Conservation (phyloP, 331 rosid genomes). For the Acacia concinna region DNA sequence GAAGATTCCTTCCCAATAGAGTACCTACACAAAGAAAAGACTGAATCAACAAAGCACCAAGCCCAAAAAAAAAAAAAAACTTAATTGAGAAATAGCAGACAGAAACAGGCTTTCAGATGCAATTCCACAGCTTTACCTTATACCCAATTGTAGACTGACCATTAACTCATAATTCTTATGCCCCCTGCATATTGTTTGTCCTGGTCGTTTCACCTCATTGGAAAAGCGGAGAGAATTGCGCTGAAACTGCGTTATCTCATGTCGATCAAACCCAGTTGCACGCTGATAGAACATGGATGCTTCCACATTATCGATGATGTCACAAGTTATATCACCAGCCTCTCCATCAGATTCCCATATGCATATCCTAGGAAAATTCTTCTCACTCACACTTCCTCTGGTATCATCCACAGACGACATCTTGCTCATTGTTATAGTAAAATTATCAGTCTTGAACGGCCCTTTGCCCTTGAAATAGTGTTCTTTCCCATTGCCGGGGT, state of each 20-base stretch:
- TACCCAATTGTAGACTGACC: constrained; percentile 86
- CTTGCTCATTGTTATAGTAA: constrained; percentile 60
- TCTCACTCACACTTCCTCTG: constrained; percentile 53
- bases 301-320: constrained; percentile 74
- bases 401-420: constrained; percentile 56
- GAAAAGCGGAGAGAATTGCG: constrained; percentile 54
- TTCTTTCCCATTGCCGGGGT: constrained; percentile 50
- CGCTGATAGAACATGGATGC: constrained; percentile 64
- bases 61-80: not conserved
- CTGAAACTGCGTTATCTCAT: constrained; percentile 45
- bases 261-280: constrained; percentile 40
- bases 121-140: constrained; percentile 44
- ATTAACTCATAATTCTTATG: constrained; percentile 84
- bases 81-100: not conserved
- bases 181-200: constrained; percentile 66
- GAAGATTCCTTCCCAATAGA: constrained; percentile 83
- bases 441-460: constrained; percentile 35
- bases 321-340: constrained; percentile 88
- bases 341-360: constrained; percentile 92
- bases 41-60: not conserved
- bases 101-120: not conserved
- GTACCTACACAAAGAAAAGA: constrained; percentile 44
- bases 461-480: constrained; percentile 33
- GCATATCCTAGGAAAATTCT: constrained; percentile 73
- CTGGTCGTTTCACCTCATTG: constrained; percentile 73